phyloP scores from a whole-genome alignment of 148 eudicot species.

The Cornus controversa region DNA sequence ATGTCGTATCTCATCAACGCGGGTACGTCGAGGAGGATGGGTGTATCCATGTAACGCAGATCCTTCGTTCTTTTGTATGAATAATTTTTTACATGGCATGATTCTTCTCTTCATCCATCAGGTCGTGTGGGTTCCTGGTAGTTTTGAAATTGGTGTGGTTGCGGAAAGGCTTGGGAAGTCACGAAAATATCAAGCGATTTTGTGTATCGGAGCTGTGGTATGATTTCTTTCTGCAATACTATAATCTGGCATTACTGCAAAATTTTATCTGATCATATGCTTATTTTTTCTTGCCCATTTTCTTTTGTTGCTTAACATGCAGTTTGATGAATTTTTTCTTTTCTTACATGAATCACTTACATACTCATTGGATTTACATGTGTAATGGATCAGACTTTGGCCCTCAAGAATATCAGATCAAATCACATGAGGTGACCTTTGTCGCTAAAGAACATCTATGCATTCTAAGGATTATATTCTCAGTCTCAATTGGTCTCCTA shows the following conservation, averaged over 20 bases:
- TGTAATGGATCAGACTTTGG: too few species aligned
- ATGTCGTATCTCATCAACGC: too few species aligned
- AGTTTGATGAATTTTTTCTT: neutral
- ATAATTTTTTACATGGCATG: neutral
- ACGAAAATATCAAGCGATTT: conserved; percentile 76
- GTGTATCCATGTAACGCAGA: too few species aligned
- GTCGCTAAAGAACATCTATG: too few species aligned
- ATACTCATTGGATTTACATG: neutral
- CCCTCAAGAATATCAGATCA: too few species aligned
- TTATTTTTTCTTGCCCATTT: neutral
- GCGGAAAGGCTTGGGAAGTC: conserved; percentile 92
- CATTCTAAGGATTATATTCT: too few species aligned
- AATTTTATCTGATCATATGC: neutral
- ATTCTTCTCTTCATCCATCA: conserved; percentile 23
- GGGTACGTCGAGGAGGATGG: too few species aligned
- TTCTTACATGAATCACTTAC: neutral
- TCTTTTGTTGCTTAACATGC: neutral
- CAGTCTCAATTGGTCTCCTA: too few species aligned
- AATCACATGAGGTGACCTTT: too few species aligned
- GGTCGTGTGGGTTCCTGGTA: conserved; percentile 99
- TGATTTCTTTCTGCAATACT: conserved; percentile 18
- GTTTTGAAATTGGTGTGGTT: conserved; percentile 87
- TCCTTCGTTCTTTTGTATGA: neutral
- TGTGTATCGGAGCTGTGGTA: conserved; percentile 99
- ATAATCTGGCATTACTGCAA: neutral